These are phyloP conservation scores for Macrolepiota fuliginosa DNA, from an alignment of 768 basidiomycete species.

Conservation along the genomic window DNA sequence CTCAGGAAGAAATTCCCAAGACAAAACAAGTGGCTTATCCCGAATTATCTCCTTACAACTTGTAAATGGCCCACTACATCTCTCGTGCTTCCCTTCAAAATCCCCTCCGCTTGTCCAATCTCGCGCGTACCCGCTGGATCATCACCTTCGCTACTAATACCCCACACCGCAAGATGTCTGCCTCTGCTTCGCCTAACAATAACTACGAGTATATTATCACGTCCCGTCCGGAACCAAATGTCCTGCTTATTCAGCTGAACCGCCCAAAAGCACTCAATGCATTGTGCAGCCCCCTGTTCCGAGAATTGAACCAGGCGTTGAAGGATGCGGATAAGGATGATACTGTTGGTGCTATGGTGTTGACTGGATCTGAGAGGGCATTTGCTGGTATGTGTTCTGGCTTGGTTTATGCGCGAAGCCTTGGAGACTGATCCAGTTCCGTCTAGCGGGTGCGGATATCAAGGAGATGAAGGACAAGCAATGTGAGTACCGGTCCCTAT, in stretches of 20 bases:
- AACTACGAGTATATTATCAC: constrained; percentile 66
- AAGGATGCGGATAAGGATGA: constrained; percentile 68
- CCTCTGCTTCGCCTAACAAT: constrained; percentile 17
- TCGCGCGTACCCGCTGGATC: constrained; percentile 8
- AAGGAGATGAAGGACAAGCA: constrained; percentile 99
- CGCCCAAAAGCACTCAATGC: constrained; percentile 91
- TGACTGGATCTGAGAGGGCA: constrained; percentile 90
- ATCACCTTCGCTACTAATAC: background rate
- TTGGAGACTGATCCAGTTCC: background rate
- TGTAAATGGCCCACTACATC: constrained; percentile 22
- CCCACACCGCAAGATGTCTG: constrained; percentile 48
- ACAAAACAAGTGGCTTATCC: background rate
- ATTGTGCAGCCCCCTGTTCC: constrained; percentile 75
- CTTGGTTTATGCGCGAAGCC: background rate
- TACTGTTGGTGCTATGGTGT: constrained; percentile 76
- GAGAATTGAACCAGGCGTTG: constrained; percentile 78
- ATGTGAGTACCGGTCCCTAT: constrained; percentile 48
- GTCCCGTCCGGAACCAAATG: constrained; percentile 63
- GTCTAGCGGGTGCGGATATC: constrained; percentile 91
- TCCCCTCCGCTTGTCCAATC: constrained; percentile 6
- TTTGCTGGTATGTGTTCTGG: constrained; percentile 73
- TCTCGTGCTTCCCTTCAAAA: constrained; percentile 15
- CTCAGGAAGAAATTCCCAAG: background rate
- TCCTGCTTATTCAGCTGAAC: constrained; percentile 84
- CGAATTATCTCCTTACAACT: background rate